These are phyloP conservation scores for Beta vulgaris DNA, from an alignment of 148 eudicot species.

Conservation along the genomic window DNA sequence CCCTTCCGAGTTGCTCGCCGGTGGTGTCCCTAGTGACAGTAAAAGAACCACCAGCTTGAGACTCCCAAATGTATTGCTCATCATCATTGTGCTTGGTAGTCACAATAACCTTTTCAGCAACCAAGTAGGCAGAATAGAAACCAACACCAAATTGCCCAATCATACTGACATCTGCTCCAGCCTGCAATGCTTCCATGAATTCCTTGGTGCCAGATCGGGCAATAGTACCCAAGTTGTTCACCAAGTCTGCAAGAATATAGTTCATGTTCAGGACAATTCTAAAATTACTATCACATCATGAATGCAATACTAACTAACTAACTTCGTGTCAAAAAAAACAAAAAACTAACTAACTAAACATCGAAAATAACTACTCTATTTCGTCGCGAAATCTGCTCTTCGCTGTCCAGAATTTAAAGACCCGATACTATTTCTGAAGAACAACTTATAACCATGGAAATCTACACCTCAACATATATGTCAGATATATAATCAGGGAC, in stretches of 20 bases:
- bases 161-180: constrained; percentile 97
- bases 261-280: background rate
- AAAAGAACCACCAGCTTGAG: constrained; percentile 89
- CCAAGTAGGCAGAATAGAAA: constrained; percentile 87
- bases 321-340: no score
- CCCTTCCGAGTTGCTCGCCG: constrained; percentile 85
- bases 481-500: no score
- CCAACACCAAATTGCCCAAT: constrained; percentile 95
- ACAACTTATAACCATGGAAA: no score
- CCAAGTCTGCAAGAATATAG: constrained; percentile 49
- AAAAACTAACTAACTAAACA: no score
- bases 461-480: no score
- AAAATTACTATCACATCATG: background rate
- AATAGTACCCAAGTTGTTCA: constrained; percentile 92
- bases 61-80: constrained; percentile 87
- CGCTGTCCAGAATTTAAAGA: no score
- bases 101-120: constrained; percentile 84
- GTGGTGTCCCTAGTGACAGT: constrained; percentile 69
- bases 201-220: constrained; percentile 94
- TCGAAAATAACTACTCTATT: no score
- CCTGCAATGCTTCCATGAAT: constrained; percentile 92
- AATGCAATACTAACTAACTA: background rate
- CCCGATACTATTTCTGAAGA: no score
- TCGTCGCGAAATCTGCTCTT: no score
- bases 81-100: constrained; percentile 89